Percentiles rank a stretch among this genome's conserved stretches.
Conservation (phyloP, 306 rosid genomes). For the Citrullus colocynthis region DNA sequence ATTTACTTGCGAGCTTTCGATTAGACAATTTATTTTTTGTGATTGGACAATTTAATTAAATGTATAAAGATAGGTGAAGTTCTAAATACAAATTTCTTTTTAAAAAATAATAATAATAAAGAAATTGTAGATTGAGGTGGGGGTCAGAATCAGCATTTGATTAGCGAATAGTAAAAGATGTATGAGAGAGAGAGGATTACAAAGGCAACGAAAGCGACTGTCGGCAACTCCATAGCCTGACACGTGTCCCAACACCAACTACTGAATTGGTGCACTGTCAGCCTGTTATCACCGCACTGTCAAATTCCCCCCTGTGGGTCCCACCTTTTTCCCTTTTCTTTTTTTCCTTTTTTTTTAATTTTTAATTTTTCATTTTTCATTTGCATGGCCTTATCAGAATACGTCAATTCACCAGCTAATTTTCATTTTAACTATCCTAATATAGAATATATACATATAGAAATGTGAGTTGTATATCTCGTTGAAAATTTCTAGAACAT, state of each 20-base stretch:
- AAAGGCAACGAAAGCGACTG: conserved; percentile 16
- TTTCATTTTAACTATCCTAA: not conserved
- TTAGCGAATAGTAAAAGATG: not conserved
- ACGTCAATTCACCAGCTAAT: not conserved
- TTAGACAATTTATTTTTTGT: no score
- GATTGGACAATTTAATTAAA: no score
- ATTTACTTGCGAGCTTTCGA: no score
- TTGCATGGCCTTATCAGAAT: not conserved
- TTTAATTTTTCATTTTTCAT: not conserved
- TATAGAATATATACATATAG: no score
- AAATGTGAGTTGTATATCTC: no score
- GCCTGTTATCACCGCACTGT: conserved; percentile 6
- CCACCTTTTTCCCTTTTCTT: not conserved
- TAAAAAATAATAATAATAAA: no score
- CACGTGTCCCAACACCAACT: conserved; percentile 3
- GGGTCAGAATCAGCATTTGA: not conserved
- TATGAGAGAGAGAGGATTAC: not conserved
- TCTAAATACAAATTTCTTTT: no score
- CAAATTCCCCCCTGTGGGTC: not conserved
- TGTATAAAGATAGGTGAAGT: no score
- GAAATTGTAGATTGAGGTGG: not conserved
- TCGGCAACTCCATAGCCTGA: conserved; percentile 15
- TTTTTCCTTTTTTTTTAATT: no score
- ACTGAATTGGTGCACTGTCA: not conserved
- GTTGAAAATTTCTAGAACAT: no score